Evolutionary conservation across 257 asterid species (phyloP), one percentile per base, ranked within the genome.

Genomic region (Lantana camara): DNA sequence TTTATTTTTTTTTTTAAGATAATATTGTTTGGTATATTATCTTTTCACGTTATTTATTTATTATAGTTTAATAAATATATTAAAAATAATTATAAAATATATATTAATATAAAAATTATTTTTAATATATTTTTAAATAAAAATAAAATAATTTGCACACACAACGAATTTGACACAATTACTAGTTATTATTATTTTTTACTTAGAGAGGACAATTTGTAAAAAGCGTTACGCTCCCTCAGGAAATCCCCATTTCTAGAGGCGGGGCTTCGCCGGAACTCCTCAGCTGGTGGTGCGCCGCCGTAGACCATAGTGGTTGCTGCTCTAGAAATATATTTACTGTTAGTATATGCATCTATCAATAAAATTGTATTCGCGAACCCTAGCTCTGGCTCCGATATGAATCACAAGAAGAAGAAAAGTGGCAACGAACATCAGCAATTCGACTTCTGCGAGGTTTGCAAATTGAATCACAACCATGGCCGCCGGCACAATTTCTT

Each of bases 401-500:
- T 51, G 73, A 67, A 64, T 56, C 65, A 57, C 10, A 75, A 68
- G 70, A 71, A 69, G 62, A 67, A 74, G 51, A 62, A 62, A 37
- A 65, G 38, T 6, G n/a, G 44, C 13, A 55, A 23, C 29, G 57
- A 68, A 20, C 61, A 37, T 2, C 79, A 47, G 7, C 67, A 60
- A 20, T 93, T 75, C 73, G 94, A 89, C 10, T 93, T 76, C 82
- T 93, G 97, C 75, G 77, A 78, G 78, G 90, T 81, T 3, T 93
- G 98, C 57, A 85, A 75, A 47, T 66, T 87, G 65, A 87, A 84
- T 74, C 95, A 93, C 77, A 81, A 87, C 63, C 85, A 80, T 64
- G 94, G 94, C 7, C 89, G 95, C 61, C 86, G 88, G 58, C 98
- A 93, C 68, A 88, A 59, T 8, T 89, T 64, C 63, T 80, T 87